Evolutionary conservation across 2,329 filamentous ascomycete species (phyloP), one percentile per base, ranked within the genome.

Genomic region (Neonectria faginata): DNA sequence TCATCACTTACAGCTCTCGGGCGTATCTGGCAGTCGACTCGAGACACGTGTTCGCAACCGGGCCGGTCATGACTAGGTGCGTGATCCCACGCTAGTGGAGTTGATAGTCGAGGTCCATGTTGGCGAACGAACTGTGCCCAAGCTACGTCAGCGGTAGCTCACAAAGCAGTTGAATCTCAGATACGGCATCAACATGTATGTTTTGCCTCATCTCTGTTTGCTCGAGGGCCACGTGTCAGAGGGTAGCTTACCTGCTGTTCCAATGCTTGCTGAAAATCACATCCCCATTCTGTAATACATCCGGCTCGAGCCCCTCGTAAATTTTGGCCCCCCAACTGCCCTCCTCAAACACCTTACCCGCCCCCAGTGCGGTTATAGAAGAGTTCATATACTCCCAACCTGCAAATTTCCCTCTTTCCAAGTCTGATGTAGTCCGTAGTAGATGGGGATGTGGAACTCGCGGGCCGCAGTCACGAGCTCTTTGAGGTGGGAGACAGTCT

Each of bases 291-390:
- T 44, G 52, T 51, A 41, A 27, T 10, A 60, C 48, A 55, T 70
- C 68, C 0, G 68, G 68, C 42, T 64, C 62, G 1, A 70, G 25
- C 10, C 59, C 68, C 47, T 69, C 33, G 3, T 56, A 57, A 27
- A 69, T 67, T 41, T 69, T 41, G 3, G 64, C 64, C n/a, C 68
- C 68, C 42, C 68, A 70, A 29, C 42, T 65, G 14, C 67, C 66
- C 14, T 45, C 53, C 5, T 57, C 41, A 42, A 67, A 70, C 5
- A 47, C 36, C 11, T 59, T 52, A 2, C 16, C 22, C 36, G 33
- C 2, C 29, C 54, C 51, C 16, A 62, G 33, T 2, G 5, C 39
- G 1, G 33, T 51, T 2, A 57, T 61, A 10, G 56, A 68, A n/a
- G 47, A 16, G 16, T 51, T 57, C 59, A 64, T 56, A 29, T 63